These are phyloP conservation scores for Pichia phayaonensis DNA, from an alignment of 805 yeast genomes.

Conservation along the genomic window DNA sequence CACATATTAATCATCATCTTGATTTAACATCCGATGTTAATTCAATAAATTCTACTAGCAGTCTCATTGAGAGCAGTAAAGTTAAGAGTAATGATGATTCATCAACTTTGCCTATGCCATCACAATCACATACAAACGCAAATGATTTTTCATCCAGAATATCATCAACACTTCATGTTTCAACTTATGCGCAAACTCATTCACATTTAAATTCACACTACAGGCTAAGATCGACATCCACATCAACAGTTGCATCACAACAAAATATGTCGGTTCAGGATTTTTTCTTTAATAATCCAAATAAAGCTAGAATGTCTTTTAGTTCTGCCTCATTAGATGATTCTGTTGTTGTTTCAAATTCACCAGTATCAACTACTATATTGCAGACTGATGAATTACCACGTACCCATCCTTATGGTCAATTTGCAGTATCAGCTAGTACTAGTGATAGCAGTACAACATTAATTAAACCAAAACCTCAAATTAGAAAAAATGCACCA, in stretches of 20 bases:
- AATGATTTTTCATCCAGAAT: neutral
- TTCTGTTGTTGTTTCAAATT: neutral
- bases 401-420: neutral
- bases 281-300: constrained; percentile 38
- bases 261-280: constrained; percentile 41
- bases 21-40: neutral
- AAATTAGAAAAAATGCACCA: constrained; percentile 10
- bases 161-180: neutral
- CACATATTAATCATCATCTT: neutral
- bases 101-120: neutral
- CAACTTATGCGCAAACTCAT: neutral
- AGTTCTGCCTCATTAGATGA: constrained; percentile 13
- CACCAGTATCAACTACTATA: neutral
- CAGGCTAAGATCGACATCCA: neutral
- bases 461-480: constrained; percentile 23
- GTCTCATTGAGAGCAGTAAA: neutral
- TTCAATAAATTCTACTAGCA: constrained; percentile 4
- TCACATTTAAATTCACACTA: neutral
- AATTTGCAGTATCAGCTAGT: neutral
- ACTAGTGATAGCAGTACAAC: neutral
- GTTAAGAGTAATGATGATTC: neutral
- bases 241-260: neutral
- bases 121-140: neutral
- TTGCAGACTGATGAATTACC: neutral
- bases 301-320: constrained; percentile 10